Evolutionary conservation across 305 asterid species (phyloP).

Genomic region (Fraxinus baroniana): DNA sequence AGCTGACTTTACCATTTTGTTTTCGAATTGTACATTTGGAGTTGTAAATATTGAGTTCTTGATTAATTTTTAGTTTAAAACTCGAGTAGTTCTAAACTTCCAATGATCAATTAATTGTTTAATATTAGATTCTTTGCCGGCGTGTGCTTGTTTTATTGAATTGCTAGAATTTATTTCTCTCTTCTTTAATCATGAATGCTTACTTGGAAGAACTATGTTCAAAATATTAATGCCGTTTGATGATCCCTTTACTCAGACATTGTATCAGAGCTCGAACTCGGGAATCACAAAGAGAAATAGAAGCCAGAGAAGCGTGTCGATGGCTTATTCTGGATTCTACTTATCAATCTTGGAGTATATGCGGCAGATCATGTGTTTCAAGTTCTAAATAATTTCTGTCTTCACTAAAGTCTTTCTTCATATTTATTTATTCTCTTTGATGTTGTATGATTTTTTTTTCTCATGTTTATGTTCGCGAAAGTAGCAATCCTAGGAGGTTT

Average conservation of each 20-base stretch:
- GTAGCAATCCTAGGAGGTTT: not conserved
- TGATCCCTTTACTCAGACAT: slow-evolving; percentile 61
- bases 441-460: not conserved
- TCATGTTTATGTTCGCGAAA: not conserved
- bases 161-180: not conserved
- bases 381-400: slow-evolving; percentile 33
- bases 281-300: slow-evolving; percentile 51
- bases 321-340: slow-evolving; percentile 91
- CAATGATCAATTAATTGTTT: not conserved
- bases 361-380: slow-evolving; percentile 85
- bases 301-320: slow-evolving; percentile 69
- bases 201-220: slow-evolving; percentile 12
- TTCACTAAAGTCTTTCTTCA: not conserved
- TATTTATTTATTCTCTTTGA: not conserved
- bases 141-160: not conserved
- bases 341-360: slow-evolving; percentile 71
- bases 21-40: not conserved
- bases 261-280: slow-evolving; percentile 78
- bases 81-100: not conserved
- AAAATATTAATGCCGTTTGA: slow-evolving; percentile 28
- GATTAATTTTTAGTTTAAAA: not conserved
- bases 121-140: not conserved
- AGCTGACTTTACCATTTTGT: not conserved
- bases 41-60: not conserved
- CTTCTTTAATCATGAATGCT: not conserved